Conservation (phyloP, 2,329 filamentous ascomycete genomes). For the Ophioceras dolichostomum region DNA sequence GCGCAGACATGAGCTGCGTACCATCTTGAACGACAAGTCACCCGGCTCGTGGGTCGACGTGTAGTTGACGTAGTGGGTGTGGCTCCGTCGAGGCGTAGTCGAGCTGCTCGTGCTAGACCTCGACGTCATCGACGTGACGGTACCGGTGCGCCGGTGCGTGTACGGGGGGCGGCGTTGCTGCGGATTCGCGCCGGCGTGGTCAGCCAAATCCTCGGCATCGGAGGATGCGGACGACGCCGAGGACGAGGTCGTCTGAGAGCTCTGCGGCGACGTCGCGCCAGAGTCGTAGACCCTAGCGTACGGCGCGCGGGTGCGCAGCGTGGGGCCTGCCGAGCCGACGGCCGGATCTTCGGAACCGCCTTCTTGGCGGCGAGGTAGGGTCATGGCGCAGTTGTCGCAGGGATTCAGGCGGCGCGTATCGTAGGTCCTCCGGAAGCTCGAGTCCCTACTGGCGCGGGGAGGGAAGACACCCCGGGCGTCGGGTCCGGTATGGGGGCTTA, state of each 20-base stretch:
- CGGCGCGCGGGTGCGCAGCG: slow-evolving; percentile 46
- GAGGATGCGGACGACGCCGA: slow-evolving; percentile 21
- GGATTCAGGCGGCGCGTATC: slow-evolving; percentile 51
- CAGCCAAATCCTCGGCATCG: slow-evolving; percentile 32
- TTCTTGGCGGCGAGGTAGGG: slow-evolving; percentile 39
- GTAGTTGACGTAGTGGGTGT: slow-evolving; percentile 55
- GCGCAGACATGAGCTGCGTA: slow-evolving; percentile 53
- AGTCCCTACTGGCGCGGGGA: slow-evolving; percentile 34
- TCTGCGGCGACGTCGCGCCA: slow-evolving; percentile 25
- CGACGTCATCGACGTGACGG: slow-evolving; percentile 31
- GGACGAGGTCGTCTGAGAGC: slow-evolving; percentile 35
- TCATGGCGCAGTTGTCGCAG: slow-evolving; percentile 58
- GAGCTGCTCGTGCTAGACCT: slow-evolving; percentile 40
- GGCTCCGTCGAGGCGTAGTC: slow-evolving; percentile 19
- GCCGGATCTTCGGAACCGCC: background rate
- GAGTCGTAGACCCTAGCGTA: slow-evolving; percentile 42
- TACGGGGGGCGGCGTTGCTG: slow-evolving; percentile 19
- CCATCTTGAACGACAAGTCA: slow-evolving; percentile 50
- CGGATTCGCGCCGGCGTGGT: background rate
- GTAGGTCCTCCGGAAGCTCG: slow-evolving; percentile 50
- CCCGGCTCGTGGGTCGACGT: slow-evolving; percentile 55
- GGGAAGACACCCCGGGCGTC: too few species aligned
- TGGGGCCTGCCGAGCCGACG: slow-evolving; percentile 30
- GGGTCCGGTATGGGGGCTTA: slow-evolving; percentile 31
- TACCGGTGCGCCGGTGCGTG: slow-evolving; percentile 23